phyloP scores from a whole-genome alignment of 257 asterid species.

The Gynochthodes officinalis region DNA sequence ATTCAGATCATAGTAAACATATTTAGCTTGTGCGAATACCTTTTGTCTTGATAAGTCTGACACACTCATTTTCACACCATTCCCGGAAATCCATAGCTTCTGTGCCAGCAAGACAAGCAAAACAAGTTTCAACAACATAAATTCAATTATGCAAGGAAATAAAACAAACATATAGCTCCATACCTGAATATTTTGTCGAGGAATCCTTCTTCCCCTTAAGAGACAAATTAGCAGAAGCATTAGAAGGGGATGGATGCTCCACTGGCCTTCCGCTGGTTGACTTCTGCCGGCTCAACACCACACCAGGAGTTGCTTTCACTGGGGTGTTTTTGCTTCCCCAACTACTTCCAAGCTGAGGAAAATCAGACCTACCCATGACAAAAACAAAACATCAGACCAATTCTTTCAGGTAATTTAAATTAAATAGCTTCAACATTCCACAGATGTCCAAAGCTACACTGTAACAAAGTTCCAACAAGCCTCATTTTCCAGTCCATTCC shows the following conservation, averaged over 20 bases:
- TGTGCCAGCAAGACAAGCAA: slow-evolving; percentile 31
- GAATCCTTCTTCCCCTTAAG: slow-evolving; percentile 62
- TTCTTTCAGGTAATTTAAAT: not conserved
- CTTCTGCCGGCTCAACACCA: slow-evolving; percentile 56
- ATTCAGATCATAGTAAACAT: not conserved
- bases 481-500: not conserved
- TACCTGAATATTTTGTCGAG: slow-evolving; percentile 66
- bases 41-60: slow-evolving; percentile 74
- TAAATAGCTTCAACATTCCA: not conserved
- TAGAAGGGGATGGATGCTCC: slow-evolving; percentile 43
- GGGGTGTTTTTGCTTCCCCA: slow-evolving; percentile 64
- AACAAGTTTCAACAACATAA: not conserved
- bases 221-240: slow-evolving; percentile 44
- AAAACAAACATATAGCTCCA: not conserved
- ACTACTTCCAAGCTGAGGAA: slow-evolving; percentile 65
- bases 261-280: slow-evolving; percentile 43
- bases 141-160: not conserved
- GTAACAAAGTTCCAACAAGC: not conserved
- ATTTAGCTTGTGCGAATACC: slow-evolving; percentile 42
- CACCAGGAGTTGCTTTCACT: slow-evolving; percentile 49
- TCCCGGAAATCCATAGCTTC: slow-evolving; percentile 88
- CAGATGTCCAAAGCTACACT: not conserved
- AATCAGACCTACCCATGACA: slow-evolving; percentile 58
- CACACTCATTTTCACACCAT: slow-evolving; percentile 96
- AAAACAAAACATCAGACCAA: slow-evolving; percentile 9